Conservation (phyloP, 495 filamentous ascomycete species). For the Peziza echinospora region DNA sequence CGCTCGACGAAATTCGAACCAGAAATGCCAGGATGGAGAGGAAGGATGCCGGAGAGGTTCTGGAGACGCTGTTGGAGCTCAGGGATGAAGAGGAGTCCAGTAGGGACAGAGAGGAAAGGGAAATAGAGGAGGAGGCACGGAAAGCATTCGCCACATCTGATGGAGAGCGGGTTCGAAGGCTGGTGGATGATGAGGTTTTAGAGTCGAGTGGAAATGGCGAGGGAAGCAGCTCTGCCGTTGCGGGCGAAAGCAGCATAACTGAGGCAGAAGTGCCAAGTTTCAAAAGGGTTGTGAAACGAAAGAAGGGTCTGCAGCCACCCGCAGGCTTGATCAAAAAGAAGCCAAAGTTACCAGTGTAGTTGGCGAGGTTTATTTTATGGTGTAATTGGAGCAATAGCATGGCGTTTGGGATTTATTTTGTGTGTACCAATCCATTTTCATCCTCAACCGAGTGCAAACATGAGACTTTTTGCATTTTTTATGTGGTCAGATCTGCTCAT, state of each 20-base stretch:
- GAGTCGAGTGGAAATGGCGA: slow-evolving; percentile 7
- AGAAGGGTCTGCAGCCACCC: slow-evolving; percentile 51
- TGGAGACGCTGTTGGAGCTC: slow-evolving; percentile 27
- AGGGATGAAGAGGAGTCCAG: slow-evolving; percentile 32
- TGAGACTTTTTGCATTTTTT: no score
- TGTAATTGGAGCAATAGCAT: no score
- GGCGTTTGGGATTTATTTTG: no score
- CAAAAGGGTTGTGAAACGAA: slow-evolving; percentile 51
- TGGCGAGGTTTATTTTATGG: neutral
- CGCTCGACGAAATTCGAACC: slow-evolving; percentile 80
- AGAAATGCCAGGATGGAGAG: slow-evolving; percentile 63
- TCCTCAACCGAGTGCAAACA: no score
- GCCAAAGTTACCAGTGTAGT: slow-evolving; percentile 21
- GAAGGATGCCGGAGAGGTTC: slow-evolving; percentile 38
- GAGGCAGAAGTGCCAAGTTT: slow-evolving; percentile 36
- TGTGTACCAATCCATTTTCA: no score
- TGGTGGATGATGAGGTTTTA: slow-evolving; percentile 18
- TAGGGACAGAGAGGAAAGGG: slow-evolving; percentile 42
- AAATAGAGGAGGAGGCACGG: slow-evolving; percentile 69
- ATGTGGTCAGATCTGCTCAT: no score
- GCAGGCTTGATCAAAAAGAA: slow-evolving; percentile 86
- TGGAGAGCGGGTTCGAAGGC: slow-evolving; percentile 24
- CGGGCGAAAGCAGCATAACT: slow-evolving; percentile 1
- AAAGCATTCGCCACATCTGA: slow-evolving; percentile 47
- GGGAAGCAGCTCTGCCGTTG: slow-evolving; percentile 2